Conservation (phyloP, 176 grass and related monocot genomes). For the Oryza brachyantha region DNA sequence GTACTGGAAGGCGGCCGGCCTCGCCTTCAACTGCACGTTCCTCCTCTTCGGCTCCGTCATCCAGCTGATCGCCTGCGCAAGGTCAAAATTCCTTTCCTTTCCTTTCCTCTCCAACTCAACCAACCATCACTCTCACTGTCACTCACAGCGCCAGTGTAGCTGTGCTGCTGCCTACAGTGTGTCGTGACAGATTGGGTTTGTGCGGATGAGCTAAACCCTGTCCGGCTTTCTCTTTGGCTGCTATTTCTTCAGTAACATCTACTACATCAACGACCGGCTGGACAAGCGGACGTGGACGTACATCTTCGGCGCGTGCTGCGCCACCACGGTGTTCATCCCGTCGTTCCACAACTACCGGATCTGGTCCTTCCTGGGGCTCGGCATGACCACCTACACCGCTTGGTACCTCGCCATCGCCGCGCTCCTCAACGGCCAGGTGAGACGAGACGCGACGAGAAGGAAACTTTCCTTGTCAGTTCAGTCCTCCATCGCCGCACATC, state of each 20-base stretch:
- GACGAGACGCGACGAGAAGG: neutral
- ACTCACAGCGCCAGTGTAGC: neutral
- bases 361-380: slow-evolving; percentile 86
- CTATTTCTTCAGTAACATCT: slow-evolving; percentile 47
- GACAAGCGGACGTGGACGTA: slow-evolving; percentile 93
- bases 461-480: neutral
- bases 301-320: slow-evolving; percentile 87
- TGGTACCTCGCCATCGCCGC: slow-evolving; percentile 84
- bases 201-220: neutral
- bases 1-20: slow-evolving; percentile 68
- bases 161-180: neutral
- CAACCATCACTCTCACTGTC: slow-evolving; percentile 8
- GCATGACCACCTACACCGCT: slow-evolving; percentile 86
- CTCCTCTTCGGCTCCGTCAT: slow-evolving; percentile 80
- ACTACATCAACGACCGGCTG: slow-evolving; percentile 87
- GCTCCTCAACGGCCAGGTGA: slow-evolving; percentile 63
- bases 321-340: slow-evolving; percentile 80
- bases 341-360: slow-evolving; percentile 96
- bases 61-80: slow-evolving; percentile 73
- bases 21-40: slow-evolving; percentile 81
- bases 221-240: neutral
- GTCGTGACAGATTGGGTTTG: neutral
- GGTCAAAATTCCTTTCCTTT: too few species aligned
- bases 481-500: neutral
- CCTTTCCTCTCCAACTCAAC: neutral